Conservation (phyloP, 2,329 filamentous ascomycete species). For the Neurospora crassa region DNA sequence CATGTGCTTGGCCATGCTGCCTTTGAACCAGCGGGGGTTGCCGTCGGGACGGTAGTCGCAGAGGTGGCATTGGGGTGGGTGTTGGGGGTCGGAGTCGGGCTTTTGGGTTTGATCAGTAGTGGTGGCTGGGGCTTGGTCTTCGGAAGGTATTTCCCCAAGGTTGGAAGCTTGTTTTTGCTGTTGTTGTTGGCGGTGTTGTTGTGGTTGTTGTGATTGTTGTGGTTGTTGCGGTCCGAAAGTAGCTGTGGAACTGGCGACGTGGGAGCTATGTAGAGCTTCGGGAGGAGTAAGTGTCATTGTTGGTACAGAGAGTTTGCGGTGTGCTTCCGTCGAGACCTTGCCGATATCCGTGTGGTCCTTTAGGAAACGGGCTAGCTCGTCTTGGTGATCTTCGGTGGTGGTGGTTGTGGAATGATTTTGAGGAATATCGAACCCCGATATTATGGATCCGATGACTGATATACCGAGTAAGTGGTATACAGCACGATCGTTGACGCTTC, state of each 20-base stretch:
- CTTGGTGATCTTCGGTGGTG: conserved; percentile 9
- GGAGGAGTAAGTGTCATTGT: conserved; percentile 6
- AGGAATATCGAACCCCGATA: conserved; percentile 20
- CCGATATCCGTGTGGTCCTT: conserved; percentile 6
- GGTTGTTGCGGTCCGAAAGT: background rate
- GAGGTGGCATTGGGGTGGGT: conserved; percentile 40
- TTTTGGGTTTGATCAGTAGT: conserved; percentile 6
- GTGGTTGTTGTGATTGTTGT: background rate
- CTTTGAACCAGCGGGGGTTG: conserved; percentile 48
- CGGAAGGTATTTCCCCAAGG: background rate
- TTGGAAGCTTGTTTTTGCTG: background rate
- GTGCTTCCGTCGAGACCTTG: background rate
- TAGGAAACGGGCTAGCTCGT: conserved; percentile 13
- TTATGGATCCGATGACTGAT: conserved; percentile 30
- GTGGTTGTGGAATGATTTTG: background rate
- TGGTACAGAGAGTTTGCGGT: background rate
- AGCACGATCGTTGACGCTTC: conserved; percentile 24
- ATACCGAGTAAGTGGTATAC: conserved; percentile 34
- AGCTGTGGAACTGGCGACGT: conserved; percentile 1
- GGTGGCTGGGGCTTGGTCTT: conserved; percentile 2
- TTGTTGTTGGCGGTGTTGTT: background rate
- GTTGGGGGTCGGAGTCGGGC: conserved; percentile 34
- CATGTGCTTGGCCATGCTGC: conserved; percentile 50
- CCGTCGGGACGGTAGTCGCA: conserved; percentile 48
- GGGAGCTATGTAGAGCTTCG: conserved; percentile 4